These are phyloP conservation scores for Pseudocercospora musae DNA, from an alignment of 2,329 filamentous ascomycete genomes.

Conservation along the genomic window DNA sequence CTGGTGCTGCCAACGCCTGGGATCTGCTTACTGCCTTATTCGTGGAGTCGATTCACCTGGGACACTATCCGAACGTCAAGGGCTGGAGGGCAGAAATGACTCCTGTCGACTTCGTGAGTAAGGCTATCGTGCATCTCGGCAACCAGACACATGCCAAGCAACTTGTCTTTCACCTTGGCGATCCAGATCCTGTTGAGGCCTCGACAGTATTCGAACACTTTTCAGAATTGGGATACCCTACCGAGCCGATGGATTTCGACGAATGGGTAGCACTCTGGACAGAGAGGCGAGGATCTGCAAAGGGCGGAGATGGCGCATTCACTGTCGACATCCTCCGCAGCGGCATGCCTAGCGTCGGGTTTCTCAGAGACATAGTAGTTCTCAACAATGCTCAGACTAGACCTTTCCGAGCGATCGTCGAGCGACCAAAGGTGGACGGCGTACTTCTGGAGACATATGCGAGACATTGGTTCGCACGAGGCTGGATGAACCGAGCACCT, in stretches of 20 bases:
- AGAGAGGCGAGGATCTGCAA: conserved; percentile 62
- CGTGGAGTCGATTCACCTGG: conserved; percentile 72
- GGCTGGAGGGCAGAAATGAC: conserved; percentile 82
- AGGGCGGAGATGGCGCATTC: conserved; percentile 67
- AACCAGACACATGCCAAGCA: conserved; percentile 62
- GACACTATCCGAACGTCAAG: conserved; percentile 65
- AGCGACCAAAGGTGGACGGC: conserved; percentile 66
- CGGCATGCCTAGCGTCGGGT: conserved; percentile 74
- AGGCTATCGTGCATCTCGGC: conserved; percentile 67
- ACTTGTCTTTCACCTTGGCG: conserved; percentile 69
- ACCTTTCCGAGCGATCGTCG: conserved; percentile 56
- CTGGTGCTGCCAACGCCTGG: conserved; percentile 73
- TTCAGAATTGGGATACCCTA: conserved; percentile 66
- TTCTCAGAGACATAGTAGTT: conserved; percentile 67
- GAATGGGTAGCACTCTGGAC: conserved; percentile 73
- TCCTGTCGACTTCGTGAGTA: conserved; percentile 76
- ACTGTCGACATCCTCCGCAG: conserved; percentile 76
- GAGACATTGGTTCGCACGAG: conserved; percentile 75
- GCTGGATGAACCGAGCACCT: conserved; percentile 68
- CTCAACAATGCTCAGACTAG: conserved; percentile 68
- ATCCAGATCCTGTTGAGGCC: conserved; percentile 67
- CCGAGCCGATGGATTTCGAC: conserved; percentile 63
- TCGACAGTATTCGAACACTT: conserved; percentile 63
- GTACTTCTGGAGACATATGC: conserved; percentile 73
- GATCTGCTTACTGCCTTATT: conserved; percentile 74